Base-by-base conservation (phyloP, 768 basidiomycete species). In the Mycena indigotica region DNA sequence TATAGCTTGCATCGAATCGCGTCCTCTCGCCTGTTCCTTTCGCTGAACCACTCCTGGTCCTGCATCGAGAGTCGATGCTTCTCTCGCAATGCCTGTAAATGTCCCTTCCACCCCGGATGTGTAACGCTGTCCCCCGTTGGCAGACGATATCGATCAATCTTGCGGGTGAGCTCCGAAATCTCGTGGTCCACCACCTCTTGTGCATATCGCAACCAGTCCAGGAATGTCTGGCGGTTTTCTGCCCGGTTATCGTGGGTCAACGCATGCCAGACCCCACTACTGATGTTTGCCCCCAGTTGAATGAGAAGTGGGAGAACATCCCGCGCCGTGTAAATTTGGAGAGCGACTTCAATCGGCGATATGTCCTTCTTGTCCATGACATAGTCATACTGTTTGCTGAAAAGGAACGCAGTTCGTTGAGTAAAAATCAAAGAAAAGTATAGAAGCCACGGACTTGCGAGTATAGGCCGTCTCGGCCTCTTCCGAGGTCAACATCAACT, bases 191-290 rank as follows among this genome's bases (percentile, higher is more conserved):
- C 38, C 4, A 56, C 44, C 3, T 57, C 23, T 12, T 77, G 62
- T 2, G 72, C 71, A 35, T 54, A 69, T 3, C 72, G 70, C 8
- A 77, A 71, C 76, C 76, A 80, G 50, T 80, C 78, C 23, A 74
- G 61, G 25, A 77, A 46, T 5, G 71, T 73, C 17, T 65, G 64
- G 19, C 67, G 67, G 5, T 67, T 57, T 2, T 63, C 56, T 5
- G 57, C 15, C n/a, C 56, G 52, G 15, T 58, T 45, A 40, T 72
- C 69, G 8, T 46, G n/a, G 1, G 48, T 23, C 26, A 72, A n/a
- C 6, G 70, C 55, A 13, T 58, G 39, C 53, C 68, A 70, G 21
- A 72, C 60, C 3, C 70, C 73, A 17, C 71, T 44, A 54, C 78
- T 73, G 54, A 71, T 50, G 1, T 72, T 64, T 12, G 72, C 75